phyloP scores from a whole-genome alignment of 768 basidiomycete species.

The Boletus coccyginus region DNA sequence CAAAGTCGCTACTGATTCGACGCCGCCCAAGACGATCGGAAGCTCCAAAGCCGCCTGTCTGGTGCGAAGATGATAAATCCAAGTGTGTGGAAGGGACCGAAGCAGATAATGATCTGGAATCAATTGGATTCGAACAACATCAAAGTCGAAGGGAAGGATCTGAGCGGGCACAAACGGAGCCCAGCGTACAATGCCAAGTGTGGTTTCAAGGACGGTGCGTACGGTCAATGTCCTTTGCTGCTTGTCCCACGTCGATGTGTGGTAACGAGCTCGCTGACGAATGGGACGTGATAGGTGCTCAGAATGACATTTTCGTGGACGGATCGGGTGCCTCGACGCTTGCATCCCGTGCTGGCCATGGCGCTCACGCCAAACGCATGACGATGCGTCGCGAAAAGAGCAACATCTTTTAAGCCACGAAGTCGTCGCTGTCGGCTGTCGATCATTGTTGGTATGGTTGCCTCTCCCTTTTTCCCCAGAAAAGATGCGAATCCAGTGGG shows the following conservation, averaged over 20 bases:
- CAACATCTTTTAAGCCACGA: background rate
- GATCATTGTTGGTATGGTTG: background rate
- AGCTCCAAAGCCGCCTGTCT: background rate
- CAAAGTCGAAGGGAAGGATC: background rate
- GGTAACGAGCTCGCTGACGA: background rate
- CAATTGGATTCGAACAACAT: slow-evolving; percentile 10
- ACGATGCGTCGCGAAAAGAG: background rate
- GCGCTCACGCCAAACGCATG: background rate
- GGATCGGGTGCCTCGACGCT: background rate
- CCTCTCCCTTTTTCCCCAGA: too few relatives aligned
- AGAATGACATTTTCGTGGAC: slow-evolving; percentile 15
- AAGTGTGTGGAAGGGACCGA: slow-evolving; percentile 11
- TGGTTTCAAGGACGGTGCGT: slow-evolving; percentile 13
- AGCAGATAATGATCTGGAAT: slow-evolving; percentile 1
- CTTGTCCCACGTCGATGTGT: background rate
- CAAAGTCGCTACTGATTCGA: background rate
- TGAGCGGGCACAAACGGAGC: background rate
- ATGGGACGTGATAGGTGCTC: slow-evolving; percentile 8
- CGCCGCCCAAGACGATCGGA: slow-evolving; percentile 3
- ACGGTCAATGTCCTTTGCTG: background rate
- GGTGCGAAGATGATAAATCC: slow-evolving; percentile 2
- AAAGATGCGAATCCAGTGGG: background rate
- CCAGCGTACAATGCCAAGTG: slow-evolving; percentile 14
- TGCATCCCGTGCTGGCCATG: background rate
- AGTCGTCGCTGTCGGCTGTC: background rate